phyloP scores from a whole-genome alignment of 306 rosid species.

The Vigna trinervia region DNA sequence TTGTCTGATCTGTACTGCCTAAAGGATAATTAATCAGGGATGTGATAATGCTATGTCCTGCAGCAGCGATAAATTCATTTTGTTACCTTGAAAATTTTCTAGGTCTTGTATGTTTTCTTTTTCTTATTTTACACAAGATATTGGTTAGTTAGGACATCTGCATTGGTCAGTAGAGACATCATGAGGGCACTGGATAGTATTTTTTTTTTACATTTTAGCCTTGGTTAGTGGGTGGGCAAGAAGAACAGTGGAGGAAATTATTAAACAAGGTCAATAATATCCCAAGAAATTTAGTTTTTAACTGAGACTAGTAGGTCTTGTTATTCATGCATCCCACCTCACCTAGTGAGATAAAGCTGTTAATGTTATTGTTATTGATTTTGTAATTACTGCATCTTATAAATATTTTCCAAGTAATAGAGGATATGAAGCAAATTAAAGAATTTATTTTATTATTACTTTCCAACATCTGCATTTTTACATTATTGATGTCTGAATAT shows the following conservation, averaged over 20 bases:
- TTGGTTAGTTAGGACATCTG: too few species aligned
- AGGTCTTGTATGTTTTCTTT: conserved; percentile 29
- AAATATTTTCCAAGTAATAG: conserved; percentile 4
- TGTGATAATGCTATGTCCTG: conserved; percentile 1
- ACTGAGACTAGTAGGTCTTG: not conserved
- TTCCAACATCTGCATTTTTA: not conserved
- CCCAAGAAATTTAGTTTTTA: too few species aligned
- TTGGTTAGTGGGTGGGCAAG: too few species aligned
- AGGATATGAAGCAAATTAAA: conserved; percentile 21
- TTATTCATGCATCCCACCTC: not conserved
- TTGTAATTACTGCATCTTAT: conserved; percentile 4
- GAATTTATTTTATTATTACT: conserved; percentile 18
- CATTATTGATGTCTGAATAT: conserved; percentile 14
- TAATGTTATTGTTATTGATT: not conserved
- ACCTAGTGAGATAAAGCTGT: not conserved
- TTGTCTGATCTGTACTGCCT: conserved; percentile 5
- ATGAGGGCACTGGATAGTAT: too few species aligned
- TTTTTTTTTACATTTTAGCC: too few species aligned
- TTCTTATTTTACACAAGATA: not conserved
- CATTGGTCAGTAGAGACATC: too few species aligned
- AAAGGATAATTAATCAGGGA: not conserved
- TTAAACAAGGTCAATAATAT: too few species aligned
- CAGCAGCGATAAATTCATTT: not conserved
- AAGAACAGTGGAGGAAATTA: too few species aligned
- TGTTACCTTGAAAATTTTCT: not conserved